Conservation (phyloP, 1,139 yeast genomes). For the Blastobotrys buckinghamii region DNA sequence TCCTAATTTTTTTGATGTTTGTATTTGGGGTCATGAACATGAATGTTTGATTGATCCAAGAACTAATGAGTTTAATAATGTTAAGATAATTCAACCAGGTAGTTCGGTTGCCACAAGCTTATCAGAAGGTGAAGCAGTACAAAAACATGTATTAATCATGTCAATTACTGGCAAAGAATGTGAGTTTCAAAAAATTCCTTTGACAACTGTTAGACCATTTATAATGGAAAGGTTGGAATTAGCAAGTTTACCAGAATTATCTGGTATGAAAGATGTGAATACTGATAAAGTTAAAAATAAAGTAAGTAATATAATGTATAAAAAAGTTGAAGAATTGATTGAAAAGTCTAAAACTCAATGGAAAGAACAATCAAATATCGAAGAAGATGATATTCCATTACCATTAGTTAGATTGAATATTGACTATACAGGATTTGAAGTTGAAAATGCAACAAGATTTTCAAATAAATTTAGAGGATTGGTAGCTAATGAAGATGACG, state of each 20-base stretch:
- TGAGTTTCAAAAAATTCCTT: constrained; percentile 55
- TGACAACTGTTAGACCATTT: constrained; percentile 79
- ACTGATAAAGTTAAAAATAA: constrained; percentile 52
- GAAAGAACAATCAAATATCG: constrained; percentile 28
- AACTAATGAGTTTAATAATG: constrained; percentile 53
- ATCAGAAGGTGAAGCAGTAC: constrained; percentile 75
- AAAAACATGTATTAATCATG: constrained; percentile 68
- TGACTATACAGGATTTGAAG: constrained; percentile 83
- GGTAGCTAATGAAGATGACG: constrained; percentile 86
- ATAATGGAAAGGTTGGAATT: constrained; percentile 61
- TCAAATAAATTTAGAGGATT: constrained; percentile 85
- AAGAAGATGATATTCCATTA: constrained; percentile 32
- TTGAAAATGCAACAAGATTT: constrained; percentile 84
- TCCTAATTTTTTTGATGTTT: constrained; percentile 74
- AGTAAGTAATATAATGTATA: constrained; percentile 54
- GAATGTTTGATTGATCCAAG: constrained; percentile 77
- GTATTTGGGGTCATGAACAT: constrained; percentile 98
- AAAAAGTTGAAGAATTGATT: constrained; percentile 63
- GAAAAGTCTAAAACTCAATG: constrained; percentile 51
- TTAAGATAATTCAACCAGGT: constrained; percentile 87
- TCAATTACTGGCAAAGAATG: constrained; percentile 56
- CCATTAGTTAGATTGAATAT: constrained; percentile 81
- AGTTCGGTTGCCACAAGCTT: constrained; percentile 91
- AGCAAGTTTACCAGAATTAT: constrained; percentile 34
- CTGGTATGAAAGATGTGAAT: constrained; percentile 51